phyloP scores from a whole-genome alignment of 2,329 filamentous ascomycete species.

The Leptographium flavum region DNA sequence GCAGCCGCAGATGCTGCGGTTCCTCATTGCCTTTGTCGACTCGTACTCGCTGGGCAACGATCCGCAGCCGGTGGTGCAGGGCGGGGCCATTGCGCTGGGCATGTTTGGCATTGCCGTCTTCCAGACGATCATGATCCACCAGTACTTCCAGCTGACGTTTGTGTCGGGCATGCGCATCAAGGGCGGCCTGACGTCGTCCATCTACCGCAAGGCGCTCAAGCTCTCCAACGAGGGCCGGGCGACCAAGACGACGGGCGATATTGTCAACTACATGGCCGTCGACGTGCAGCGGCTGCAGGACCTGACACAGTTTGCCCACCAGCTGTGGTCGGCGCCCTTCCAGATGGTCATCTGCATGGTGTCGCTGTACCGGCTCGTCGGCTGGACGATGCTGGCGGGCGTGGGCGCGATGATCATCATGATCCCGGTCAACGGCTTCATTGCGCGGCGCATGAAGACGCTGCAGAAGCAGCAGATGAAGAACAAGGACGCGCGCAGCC shows the following conservation, averaged over 20 bases:
- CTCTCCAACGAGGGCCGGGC: slow-evolving; percentile 88
- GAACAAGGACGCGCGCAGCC: slow-evolving; percentile 89
- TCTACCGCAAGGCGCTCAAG: slow-evolving; percentile 81
- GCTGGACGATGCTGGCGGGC: slow-evolving; percentile 88
- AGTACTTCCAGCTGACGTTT: slow-evolving; percentile 94
- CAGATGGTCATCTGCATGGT: slow-evolving; percentile 94
- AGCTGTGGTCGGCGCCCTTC: slow-evolving; percentile 92
- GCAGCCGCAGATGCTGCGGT: slow-evolving; percentile 78
- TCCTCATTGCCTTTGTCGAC: slow-evolving; percentile 69
- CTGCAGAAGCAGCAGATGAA: slow-evolving; percentile 97
- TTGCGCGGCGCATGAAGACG: slow-evolving; percentile 85
- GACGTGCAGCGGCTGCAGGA: slow-evolving; percentile 93
- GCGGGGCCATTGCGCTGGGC: slow-evolving; percentile 71
- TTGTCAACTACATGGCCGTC: slow-evolving; percentile 99
- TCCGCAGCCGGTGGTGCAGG: slow-evolving; percentile 68
- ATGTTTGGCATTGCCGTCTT: slow-evolving; percentile 84
- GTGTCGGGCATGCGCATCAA: slow-evolving; percentile 96
- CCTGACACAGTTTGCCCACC: slow-evolving; percentile 86
- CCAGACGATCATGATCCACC: slow-evolving; percentile 84
- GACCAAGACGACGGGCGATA: slow-evolving; percentile 85
- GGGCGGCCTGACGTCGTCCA: slow-evolving; percentile 73
- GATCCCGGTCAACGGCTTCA: slow-evolving; percentile 89
- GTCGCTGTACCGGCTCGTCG: slow-evolving; percentile 89
- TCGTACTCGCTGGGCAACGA: slow-evolving; percentile 50
- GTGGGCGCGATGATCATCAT: slow-evolving; percentile 92